Base-by-base conservation (phyloP, 2,329 filamentous ascomycete species). In the Penicillium occitanis region DNA sequence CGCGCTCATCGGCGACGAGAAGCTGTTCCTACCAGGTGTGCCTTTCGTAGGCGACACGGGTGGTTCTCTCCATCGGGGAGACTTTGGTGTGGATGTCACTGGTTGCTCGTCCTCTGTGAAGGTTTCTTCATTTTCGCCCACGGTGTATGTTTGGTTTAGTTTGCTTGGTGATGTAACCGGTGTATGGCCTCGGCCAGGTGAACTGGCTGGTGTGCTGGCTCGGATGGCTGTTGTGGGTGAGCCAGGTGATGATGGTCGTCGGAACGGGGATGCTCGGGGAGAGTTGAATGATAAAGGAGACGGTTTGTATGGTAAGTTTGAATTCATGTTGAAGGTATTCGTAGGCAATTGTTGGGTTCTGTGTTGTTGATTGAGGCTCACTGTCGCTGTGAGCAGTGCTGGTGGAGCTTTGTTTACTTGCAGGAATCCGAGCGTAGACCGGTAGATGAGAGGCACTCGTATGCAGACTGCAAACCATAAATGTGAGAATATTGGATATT, bases 251-350 rank as follows among this genome's bases (percentile, higher is more conserved):
- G 88, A 90, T 8, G 86, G 86, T 69, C 89, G 84, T 71, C 88
- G 85, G 65, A 91, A 90, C 2, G 90, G 88, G 10, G 90, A 91
- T 28, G 86, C 84, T 75, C 91, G 87, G 71, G 87, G 85, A 57
- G 90, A 89, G 70, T 88, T 88, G 78, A 90, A 91, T 67, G 89
- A 89, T 68, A 91, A 80, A 64, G 88, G 88, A 28, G 89, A 91
- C 14, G 89, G 88, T 76, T 91, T 91, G 78, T 90, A 91, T 66
- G 86, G 81, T 80, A 83, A 76, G 82, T 64, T 64, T 37, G 51
- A 63, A 85, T 74, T 72, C 63, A 75, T 75, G 75, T 78, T 68
- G 10, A 68, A 10, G 13, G 17, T 22, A 5, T 28, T 25, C 37
- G 28, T 55, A 55, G 35, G 28, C 5, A 13, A 3, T 22, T 48